Conservation (phyloP, 495 filamentous ascomycete species). For the Lichenothelia convexa region DNA sequence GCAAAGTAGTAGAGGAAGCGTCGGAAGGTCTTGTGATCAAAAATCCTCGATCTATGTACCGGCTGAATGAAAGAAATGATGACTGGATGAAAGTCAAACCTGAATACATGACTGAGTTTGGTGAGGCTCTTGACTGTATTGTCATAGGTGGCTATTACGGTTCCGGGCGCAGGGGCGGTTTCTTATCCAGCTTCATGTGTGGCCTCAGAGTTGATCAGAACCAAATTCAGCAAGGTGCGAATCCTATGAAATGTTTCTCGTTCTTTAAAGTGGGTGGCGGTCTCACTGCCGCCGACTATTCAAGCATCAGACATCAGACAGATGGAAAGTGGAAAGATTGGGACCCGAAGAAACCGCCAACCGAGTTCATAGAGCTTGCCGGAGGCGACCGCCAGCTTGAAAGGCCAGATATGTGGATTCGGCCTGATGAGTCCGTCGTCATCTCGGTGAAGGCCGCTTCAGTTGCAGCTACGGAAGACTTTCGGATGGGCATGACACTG, state of each 20-base stretch:
- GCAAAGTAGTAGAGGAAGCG: constrained; percentile 69
- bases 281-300: constrained; percentile 71
- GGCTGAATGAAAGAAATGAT: constrained; percentile 78
- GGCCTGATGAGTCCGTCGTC: constrained; percentile 71
- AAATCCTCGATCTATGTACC: constrained; percentile 74
- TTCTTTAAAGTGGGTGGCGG: constrained; percentile 96
- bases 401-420: constrained; percentile 84
- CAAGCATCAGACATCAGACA: constrained; percentile 60
- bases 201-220: constrained; percentile 61
- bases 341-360: constrained; percentile 64
- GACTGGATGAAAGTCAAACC: constrained; percentile 99
- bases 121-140: constrained; percentile 77
- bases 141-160: constrained; percentile 91
- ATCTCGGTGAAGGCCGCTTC: constrained; percentile 82
- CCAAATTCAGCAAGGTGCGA: constrained; percentile 33
- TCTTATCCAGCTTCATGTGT: constrained; percentile 70
- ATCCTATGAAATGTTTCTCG: constrained; percentile 61
- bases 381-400: constrained; percentile 62
- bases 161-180: constrained; percentile 65
- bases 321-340: constrained; percentile 83
- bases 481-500: constrained; percentile 59
- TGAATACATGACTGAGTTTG: constrained; percentile 95
- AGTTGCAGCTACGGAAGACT: constrained; percentile 52
- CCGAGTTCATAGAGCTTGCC: constrained; percentile 60
- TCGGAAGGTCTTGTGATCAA: constrained; percentile 89